Evolutionary conservation across 352 stramenopile genomes (phyloP).

Genomic region (Pythium coloratum): DNA sequence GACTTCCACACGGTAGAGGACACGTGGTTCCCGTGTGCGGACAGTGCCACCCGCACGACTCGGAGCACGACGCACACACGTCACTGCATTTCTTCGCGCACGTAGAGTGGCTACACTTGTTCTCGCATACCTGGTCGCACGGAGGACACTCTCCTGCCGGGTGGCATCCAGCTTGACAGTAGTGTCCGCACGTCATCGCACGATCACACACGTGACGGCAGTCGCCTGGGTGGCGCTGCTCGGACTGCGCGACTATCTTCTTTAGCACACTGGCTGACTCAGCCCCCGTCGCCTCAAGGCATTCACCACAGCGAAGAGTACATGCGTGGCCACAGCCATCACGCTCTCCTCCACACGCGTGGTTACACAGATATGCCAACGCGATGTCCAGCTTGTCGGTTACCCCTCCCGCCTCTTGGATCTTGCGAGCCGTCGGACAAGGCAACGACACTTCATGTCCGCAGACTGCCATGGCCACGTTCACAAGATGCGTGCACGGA

Average conservation of each 20-base stretch:
- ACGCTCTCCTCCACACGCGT: constrained; percentile 22
- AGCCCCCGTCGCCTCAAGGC: constrained; percentile 24
- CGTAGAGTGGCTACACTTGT: constrained; percentile 57
- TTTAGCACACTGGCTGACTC: constrained; percentile 22
- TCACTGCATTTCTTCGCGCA: constrained; percentile 48
- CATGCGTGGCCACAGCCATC: constrained; percentile 43
- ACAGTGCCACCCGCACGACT: constrained; percentile 71
- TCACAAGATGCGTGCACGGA: constrained; percentile 29
- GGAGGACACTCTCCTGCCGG: constrained; percentile 45
- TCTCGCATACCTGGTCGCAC: constrained; percentile 49
- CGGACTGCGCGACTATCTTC: constrained; percentile 32
- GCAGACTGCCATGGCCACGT: constrained; percentile 35
- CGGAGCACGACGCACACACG: constrained; percentile 70
- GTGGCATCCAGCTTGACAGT: constrained; percentile 62
- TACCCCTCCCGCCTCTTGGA: constrained; percentile 18
- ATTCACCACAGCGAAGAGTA: constrained; percentile 35
- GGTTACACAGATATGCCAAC: constrained; percentile 26
- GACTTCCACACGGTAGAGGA: constrained; percentile 53
- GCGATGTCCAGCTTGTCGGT: constrained; percentile 7
- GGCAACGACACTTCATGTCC: constrained; percentile 22
- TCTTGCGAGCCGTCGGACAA: constrained; percentile 1
- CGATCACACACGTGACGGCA: constrained; percentile 69
- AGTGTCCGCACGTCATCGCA: constrained; percentile 62
- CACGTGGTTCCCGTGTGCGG: constrained; percentile 51
- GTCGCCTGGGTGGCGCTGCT: constrained; percentile 30